Conservation (phyloP, 805 yeast genomes). For the Wickerhamiella bombiphila region DNA sequence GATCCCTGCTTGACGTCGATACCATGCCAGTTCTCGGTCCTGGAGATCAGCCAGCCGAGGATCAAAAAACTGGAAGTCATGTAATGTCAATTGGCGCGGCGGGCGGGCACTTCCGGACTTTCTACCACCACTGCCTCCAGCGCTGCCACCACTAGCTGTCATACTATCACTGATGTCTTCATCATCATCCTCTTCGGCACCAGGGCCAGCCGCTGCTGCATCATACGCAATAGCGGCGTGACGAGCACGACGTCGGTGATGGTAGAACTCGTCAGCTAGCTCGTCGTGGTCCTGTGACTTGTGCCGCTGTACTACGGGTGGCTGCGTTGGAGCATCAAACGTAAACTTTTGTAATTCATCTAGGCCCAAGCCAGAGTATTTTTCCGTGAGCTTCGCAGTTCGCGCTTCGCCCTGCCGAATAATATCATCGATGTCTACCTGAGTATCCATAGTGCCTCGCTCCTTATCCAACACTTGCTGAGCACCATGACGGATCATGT, state of each 20-base stretch:
- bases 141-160: background rate
- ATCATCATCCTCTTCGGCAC: constrained; percentile 46
- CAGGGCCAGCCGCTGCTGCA: constrained; percentile 37
- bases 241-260: constrained; percentile 32
- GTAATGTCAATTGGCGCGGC: constrained; percentile 66
- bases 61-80: constrained; percentile 83
- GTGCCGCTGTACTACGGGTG: constrained; percentile 7
- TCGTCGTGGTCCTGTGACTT: constrained; percentile 11
- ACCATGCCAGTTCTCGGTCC: constrained; percentile 68
- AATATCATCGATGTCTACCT: constrained; percentile 56
- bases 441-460: constrained; percentile 25
- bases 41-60: constrained; percentile 54
- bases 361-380: constrained; percentile 70
- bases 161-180: constrained; percentile 34
- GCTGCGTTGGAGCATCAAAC: constrained; percentile 35
- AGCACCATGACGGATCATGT: constrained; percentile 97
- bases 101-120: constrained; percentile 48
- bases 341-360: constrained; percentile 90
- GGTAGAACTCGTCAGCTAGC: constrained; percentile 12
- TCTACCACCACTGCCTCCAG: constrained; percentile 35
- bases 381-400: constrained; percentile 63
- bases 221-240: constrained; percentile 46
- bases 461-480: constrained; percentile 57
- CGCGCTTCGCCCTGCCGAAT: constrained; percentile 67
- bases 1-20: constrained; percentile 51